Evolutionary conservation across 2,329 filamentous ascomycete genomes (phyloP).

Genomic region (Penicillium sp.): DNA sequence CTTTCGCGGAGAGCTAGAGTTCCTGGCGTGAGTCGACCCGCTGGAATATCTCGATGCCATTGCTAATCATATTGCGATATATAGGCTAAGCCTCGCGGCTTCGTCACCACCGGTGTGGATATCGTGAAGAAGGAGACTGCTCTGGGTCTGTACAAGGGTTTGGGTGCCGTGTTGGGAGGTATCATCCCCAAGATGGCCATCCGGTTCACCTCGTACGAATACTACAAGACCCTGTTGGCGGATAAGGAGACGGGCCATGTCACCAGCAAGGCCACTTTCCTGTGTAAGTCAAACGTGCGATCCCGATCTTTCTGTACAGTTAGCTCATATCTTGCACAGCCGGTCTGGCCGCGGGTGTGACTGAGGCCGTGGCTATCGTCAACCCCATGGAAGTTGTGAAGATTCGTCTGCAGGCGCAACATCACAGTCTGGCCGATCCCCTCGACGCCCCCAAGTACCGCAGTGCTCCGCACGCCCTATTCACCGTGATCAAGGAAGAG

Average conservation of each 20-base stretch:
- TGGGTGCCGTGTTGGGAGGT: constrained; percentile 93
- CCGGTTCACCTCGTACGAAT: constrained; percentile 95
- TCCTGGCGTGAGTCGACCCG: constrained; percentile 62
- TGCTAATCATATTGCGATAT: constrained; percentile 10
- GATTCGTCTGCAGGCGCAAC: constrained; percentile 95
- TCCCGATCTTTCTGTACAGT: background rate
- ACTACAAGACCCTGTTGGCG: constrained; percentile 82
- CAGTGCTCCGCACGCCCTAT: constrained; percentile 78
- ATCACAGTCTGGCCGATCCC: constrained; percentile 96
- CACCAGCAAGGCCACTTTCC: constrained; percentile 68
- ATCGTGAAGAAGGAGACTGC: constrained; percentile 90
- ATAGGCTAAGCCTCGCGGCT: constrained; percentile 74
- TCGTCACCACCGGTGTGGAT: constrained; percentile 78
- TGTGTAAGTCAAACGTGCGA: constrained; percentile 50
- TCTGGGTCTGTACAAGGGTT: constrained; percentile 91
- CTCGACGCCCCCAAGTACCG: constrained; percentile 96
- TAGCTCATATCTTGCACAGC: constrained; percentile 49
- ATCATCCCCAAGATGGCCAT: constrained; percentile 99
- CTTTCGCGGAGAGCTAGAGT: constrained; percentile 80
- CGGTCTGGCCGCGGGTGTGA: constrained; percentile 87
- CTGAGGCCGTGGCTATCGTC: constrained; percentile 93
- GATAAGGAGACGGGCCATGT: constrained; percentile 66
- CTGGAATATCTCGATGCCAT: background rate
- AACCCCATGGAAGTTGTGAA: constrained; percentile 99
- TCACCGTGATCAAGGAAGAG: constrained; percentile 90